phyloP scores from a whole-genome alignment of 2,329 filamentous ascomycete species.

The Pseudocercospora eumusae region DNA sequence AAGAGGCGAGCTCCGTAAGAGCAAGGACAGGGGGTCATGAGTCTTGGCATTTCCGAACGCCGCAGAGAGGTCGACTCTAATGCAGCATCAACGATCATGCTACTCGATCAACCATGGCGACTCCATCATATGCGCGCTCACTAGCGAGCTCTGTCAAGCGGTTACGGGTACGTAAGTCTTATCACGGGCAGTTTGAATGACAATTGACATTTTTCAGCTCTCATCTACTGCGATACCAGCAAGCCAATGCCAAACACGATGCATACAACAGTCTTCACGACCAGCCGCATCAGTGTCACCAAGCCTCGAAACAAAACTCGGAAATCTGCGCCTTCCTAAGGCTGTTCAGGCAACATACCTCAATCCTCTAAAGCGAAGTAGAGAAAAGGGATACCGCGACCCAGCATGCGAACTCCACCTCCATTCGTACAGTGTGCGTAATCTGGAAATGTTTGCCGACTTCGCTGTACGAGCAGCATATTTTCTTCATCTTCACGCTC shows the following conservation, averaged over 20 bases:
- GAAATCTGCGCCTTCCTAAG: constrained; percentile 64
- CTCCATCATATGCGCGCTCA: constrained; percentile 48
- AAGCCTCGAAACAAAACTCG: constrained; percentile 33
- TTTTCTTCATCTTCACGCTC: constrained; percentile 83
- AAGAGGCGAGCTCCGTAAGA: background rate
- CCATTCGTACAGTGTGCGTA: constrained; percentile 84
- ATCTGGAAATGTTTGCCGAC: constrained; percentile 91
- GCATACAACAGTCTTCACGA: constrained; percentile 25
- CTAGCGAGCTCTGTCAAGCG: constrained; percentile 48
- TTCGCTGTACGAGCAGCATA: constrained; percentile 94
- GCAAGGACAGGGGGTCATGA: background rate
- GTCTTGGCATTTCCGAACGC: background rate
- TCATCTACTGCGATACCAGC: constrained; percentile 20
- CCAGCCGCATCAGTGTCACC: constrained; percentile 18
- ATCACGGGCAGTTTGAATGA: background rate
- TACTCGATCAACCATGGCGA: constrained; percentile 43
- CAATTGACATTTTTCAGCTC: constrained; percentile 26
- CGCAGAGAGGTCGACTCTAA: background rate
- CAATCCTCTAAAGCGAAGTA: constrained; percentile 75
- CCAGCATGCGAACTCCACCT: constrained; percentile 70
- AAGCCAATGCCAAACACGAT: constrained; percentile 19
- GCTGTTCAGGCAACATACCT: constrained; percentile 84
- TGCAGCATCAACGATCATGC: background rate
- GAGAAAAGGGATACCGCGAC: background rate
- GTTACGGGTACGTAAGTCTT: constrained; percentile 40